A percentile compares a stretch with the other conserved stretches of the same genome.
Conservation (phyloP, 169 alveolate species). For the Amoebophrya sp. region DNA sequence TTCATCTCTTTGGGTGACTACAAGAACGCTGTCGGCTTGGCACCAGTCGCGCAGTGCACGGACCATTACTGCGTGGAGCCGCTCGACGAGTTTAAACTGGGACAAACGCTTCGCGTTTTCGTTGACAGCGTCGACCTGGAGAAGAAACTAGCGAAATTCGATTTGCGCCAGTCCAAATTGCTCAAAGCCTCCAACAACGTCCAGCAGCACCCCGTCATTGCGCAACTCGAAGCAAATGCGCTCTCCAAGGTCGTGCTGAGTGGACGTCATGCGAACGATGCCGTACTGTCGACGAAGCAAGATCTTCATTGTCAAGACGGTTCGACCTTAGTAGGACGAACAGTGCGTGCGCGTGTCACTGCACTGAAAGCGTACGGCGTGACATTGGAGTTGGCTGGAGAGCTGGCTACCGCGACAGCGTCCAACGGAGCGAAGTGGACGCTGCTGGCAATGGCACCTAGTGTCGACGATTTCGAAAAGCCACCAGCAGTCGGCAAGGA, state of each 20-base stretch:
- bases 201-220: background rate
- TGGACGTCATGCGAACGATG: background rate
- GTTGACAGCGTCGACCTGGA: background rate
- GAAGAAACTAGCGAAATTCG: constrained; percentile 14
- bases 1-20: background rate
- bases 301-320: no score
- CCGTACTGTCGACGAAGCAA: background rate
- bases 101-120: background rate
- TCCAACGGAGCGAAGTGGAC: background rate
- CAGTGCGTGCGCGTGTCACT: background rate
- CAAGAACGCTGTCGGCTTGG: constrained; percentile 17
- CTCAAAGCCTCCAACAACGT: background rate
- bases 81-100: background rate
- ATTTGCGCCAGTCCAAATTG: background rate
- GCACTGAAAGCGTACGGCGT: background rate
- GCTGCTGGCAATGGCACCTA: background rate
- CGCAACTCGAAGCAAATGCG: background rate
- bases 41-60: constrained; percentile 6
- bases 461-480: constrained; percentile 5
- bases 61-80: constrained; percentile 22
- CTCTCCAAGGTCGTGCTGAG: background rate
- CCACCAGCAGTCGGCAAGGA: background rate
- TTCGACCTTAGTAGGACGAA: background rate
- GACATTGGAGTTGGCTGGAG: background rate
- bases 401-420: background rate